These are phyloP conservation scores for Priceomyces castillae DNA, from an alignment of 805 yeast genomes.

Conservation along the genomic window DNA sequence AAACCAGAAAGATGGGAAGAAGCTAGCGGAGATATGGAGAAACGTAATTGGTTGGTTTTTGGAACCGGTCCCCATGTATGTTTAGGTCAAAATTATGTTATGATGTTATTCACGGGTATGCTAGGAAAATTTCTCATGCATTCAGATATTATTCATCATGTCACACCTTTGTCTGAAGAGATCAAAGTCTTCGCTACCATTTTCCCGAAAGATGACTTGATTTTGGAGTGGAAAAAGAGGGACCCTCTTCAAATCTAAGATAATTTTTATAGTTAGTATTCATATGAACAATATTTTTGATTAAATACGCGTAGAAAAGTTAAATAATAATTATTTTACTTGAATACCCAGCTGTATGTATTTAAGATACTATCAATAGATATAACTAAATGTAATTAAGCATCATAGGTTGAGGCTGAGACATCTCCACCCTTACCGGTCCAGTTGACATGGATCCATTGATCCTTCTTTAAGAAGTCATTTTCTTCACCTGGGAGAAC, in stretches of 20 bases:
- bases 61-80: constrained; percentile 98
- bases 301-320: too few species aligned
- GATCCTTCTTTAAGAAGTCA: constrained; percentile 71
- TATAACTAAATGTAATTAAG: constrained; percentile 47
- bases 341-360: neutral
- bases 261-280: neutral
- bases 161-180: constrained; percentile 83
- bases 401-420: constrained; percentile 91
- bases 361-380: too few species aligned
- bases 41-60: constrained; percentile 92
- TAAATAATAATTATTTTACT: neutral
- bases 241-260: constrained; percentile 40
- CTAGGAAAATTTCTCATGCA: constrained; percentile 86
- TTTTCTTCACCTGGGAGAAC: constrained; percentile 85
- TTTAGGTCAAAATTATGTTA: constrained; percentile 90
- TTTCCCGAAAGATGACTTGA: constrained; percentile 94
- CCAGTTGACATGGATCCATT: constrained; percentile 96
- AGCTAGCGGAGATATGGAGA: constrained; percentile 68
- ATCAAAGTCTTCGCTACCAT: constrained; percentile 97
- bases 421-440: constrained; percentile 98
- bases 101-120: constrained; percentile 83
- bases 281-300: too few species aligned
- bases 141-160: constrained; percentile 77
- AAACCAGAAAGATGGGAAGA: constrained; percentile 97
- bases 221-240: constrained; percentile 68